Conservation (phyloP, 352 stramenopile species). For the Phytophthora lateralis region DNA sequence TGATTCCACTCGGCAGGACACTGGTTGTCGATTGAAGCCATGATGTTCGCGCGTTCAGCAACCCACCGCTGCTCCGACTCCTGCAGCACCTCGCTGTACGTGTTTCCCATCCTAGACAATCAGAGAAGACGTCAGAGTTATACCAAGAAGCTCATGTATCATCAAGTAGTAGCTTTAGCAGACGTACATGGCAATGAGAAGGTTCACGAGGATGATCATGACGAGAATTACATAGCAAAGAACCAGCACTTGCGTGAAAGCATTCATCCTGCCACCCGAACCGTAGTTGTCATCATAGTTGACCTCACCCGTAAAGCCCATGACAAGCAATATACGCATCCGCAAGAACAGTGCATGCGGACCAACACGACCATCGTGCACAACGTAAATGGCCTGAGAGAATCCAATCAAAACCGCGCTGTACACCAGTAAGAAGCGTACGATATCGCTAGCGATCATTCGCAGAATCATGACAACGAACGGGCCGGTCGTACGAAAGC, state of each 20-base stretch:
- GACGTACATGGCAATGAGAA: slow-evolving; percentile 68
- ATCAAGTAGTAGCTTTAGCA: neutral
- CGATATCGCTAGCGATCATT: slow-evolving; percentile 67
- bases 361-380: slow-evolving; percentile 50
- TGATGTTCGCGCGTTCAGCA: slow-evolving; percentile 70
- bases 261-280: slow-evolving; percentile 45
- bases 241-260: slow-evolving; percentile 56
- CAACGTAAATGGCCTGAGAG: slow-evolving; percentile 58
- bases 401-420: slow-evolving; percentile 60
- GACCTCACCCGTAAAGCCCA: slow-evolving; percentile 62
- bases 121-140: neutral
- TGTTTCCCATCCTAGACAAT: slow-evolving; percentile 62
- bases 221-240: slow-evolving; percentile 67
- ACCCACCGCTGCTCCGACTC: slow-evolving; percentile 67
- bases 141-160: neutral
- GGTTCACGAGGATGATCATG: slow-evolving; percentile 69
- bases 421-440: slow-evolving; percentile 65
- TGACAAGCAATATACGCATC: slow-evolving; percentile 57
- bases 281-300: slow-evolving; percentile 69
- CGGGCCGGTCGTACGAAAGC: slow-evolving; percentile 63
- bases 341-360: slow-evolving; percentile 37
- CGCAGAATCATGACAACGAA: slow-evolving; percentile 74
- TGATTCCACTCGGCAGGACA: slow-evolving; percentile 41
- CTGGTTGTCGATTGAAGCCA: slow-evolving; percentile 63
- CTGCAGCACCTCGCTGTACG: slow-evolving; percentile 62